These are phyloP conservation scores for Quercus mongolica DNA, from an alignment of 306 rosid genomes.

Conservation along the genomic window DNA sequence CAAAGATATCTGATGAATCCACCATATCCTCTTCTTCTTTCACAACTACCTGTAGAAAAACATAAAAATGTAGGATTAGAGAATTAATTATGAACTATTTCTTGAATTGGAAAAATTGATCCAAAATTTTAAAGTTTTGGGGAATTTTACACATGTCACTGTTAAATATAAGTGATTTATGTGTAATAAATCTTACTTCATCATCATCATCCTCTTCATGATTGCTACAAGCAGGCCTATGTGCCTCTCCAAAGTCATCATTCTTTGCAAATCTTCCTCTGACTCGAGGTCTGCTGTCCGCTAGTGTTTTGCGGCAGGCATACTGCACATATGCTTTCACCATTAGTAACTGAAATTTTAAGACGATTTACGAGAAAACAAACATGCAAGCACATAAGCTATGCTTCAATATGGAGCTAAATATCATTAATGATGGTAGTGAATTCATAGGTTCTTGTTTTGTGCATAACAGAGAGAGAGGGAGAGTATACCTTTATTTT, in stretches of 20 bases:
- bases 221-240: conserved; percentile 55
- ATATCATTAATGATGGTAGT: not conserved
- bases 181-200: conserved; percentile 51
- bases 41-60: conserved; percentile 63
- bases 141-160: conserved; percentile 7
- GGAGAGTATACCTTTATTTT: conserved; percentile 72
- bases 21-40: conserved; percentile 92
- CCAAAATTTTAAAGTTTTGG: conserved; percentile 12
- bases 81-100: conserved; percentile 13
- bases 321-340: conserved; percentile 51
- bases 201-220: conserved; percentile 88
- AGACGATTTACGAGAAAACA: not conserved
- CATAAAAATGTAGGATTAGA: conserved; percentile 7
- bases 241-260: conserved; percentile 79
- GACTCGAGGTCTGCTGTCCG: conserved; percentile 93
- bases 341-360: conserved; percentile 15
- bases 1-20: conserved; percentile 93
- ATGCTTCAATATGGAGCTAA: not conserved
- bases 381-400: not conserved
- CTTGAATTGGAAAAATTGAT: conserved; percentile 16
- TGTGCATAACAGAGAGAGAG: not conserved
- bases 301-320: conserved; percentile 95
- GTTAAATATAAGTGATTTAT: not conserved
- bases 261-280: conserved; percentile 97
- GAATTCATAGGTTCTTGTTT: not conserved